phyloP scores from a whole-genome alignment of 176 grass and related monocot genomes.

The Zoysia japonica region DNA sequence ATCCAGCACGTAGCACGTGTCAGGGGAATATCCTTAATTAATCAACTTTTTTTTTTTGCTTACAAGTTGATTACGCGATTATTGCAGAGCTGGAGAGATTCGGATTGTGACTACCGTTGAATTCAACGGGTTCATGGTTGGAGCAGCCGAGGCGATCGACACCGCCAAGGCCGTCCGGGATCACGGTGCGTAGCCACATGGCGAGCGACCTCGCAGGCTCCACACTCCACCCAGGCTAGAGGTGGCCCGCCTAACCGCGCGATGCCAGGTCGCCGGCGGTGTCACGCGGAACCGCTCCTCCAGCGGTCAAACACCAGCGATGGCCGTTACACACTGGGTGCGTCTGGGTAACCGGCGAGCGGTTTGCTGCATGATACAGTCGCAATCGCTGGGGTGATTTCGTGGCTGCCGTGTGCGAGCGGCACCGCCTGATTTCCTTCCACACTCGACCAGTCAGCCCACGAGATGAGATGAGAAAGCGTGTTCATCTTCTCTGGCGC shows the following conservation, averaged over 20 bases:
- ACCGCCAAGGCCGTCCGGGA: too few relatives aligned
- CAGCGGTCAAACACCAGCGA: slow-evolving; percentile 7
- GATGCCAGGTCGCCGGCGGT: slow-evolving; percentile 9
- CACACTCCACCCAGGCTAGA: too few relatives aligned
- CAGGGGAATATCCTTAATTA: neutral
- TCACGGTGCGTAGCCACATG: too few relatives aligned
- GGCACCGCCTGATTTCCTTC: neutral
- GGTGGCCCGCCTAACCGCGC: neutral
- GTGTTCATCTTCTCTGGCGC: slow-evolving; percentile 6
- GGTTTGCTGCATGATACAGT: neutral
- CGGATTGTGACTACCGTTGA: neutral
- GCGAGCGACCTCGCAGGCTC: too few relatives aligned
- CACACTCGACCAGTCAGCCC: neutral
- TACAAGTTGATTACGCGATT: neutral
- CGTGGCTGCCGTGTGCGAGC: neutral
- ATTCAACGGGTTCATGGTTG: neutral
- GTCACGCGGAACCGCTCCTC: too few relatives aligned
- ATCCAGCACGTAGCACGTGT: neutral
- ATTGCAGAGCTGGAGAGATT: neutral
- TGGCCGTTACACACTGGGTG: neutral
- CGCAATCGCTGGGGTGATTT: neutral
- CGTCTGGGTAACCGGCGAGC: neutral
- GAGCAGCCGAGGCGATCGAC: too few relatives aligned
- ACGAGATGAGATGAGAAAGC: slow-evolving; percentile 31
- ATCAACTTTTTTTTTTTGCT: neutral